Evolutionary conservation across 1,139 yeast species (phyloP).

Genomic region (Candida labiduridarum): DNA sequence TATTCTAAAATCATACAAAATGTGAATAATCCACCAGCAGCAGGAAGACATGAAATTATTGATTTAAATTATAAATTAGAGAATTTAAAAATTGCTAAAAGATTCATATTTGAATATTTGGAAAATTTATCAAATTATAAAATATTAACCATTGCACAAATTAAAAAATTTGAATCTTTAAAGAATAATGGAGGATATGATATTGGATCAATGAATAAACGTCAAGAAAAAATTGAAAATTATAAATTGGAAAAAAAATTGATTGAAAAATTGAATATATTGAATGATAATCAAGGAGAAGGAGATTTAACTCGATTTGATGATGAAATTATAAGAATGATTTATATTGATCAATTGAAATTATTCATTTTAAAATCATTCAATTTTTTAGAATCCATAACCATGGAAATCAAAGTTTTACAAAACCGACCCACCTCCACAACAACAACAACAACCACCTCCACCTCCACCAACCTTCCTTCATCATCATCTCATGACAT

Average conservation of each 20-base stretch:
- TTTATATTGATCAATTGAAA: constrained; percentile 58
- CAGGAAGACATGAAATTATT: constrained; percentile 15
- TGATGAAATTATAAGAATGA: constrained; percentile 61
- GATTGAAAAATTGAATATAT: constrained; percentile 37
- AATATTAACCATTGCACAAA: constrained; percentile 42
- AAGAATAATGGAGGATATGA: constrained; percentile 34
- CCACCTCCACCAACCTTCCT: constrained; percentile 10
- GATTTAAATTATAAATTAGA: constrained; percentile 32
- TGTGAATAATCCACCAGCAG: constrained; percentile 7
- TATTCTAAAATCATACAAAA: constrained; percentile 15
- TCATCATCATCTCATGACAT: constrained; percentile 3
- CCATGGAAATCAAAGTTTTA: constrained; percentile 61
- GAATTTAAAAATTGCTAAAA: constrained; percentile 45
- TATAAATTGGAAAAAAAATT: constrained; percentile 63
- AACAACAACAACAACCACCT: too few species aligned
- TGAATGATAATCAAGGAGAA: constrained; percentile 29
- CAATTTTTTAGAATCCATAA: constrained; percentile 51
- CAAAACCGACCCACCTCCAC: constrained; percentile 42
- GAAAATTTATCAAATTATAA: constrained; percentile 39
- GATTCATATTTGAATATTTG: constrained; percentile 48
- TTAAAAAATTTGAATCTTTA: constrained; percentile 40
- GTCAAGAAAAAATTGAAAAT: constrained; percentile 74
- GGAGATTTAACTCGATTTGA: constrained; percentile 44
- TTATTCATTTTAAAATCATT: constrained; percentile 57
- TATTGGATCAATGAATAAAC: constrained; percentile 51